Evolutionary conservation across 768 basidiomycete species (phyloP).

Genomic region (Termitomyces sp.): DNA sequence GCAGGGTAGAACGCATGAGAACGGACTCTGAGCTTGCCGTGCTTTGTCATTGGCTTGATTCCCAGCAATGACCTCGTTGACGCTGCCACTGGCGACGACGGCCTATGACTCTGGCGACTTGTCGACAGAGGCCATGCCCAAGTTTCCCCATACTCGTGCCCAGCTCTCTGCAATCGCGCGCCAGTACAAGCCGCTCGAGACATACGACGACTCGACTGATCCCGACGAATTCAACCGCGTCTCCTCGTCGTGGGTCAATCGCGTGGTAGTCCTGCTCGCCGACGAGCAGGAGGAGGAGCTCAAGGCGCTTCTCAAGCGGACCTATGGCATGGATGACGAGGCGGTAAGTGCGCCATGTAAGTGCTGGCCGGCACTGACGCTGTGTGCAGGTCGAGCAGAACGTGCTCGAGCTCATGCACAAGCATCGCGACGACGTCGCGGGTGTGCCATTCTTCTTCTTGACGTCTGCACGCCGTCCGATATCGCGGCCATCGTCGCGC

Average conservation of each 20-base stretch:
- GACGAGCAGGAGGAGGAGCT: slow-evolving; percentile 87
- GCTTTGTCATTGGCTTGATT: slow-evolving; percentile 8
- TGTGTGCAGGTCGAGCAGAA: slow-evolving; percentile 69
- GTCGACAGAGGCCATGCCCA: slow-evolving; percentile 20
- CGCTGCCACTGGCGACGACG: slow-evolving; percentile 5
- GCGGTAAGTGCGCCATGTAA: slow-evolving; percentile 41
- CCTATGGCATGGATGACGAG: slow-evolving; percentile 65
- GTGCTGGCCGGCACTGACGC: slow-evolving; percentile 12
- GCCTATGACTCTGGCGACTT: slow-evolving; percentile 10
- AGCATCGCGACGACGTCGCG: slow-evolving; percentile 80
- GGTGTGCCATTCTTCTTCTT: slow-evolving; percentile 81
- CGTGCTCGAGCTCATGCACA: slow-evolving; percentile 94
- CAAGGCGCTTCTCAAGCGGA: slow-evolving; percentile 66
- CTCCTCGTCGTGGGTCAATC: slow-evolving; percentile 57
- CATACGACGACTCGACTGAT: slow-evolving; percentile 53
- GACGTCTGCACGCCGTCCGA: slow-evolving; percentile 72
- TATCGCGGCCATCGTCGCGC: slow-evolving; percentile 77
- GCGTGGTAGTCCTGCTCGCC: slow-evolving; percentile 66
- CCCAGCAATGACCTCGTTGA: slow-evolving; percentile 11
- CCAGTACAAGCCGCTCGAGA: slow-evolving; percentile 60
- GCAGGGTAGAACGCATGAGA: background rate
- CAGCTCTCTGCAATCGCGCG: slow-evolving; percentile 72
- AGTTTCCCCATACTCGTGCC: slow-evolving; percentile 80
- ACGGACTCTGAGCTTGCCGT: background rate
- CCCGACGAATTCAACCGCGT: slow-evolving; percentile 47